Evolutionary conservation across 441 rosid species (phyloP).

Genomic region (Erodium moschatum): DNA sequence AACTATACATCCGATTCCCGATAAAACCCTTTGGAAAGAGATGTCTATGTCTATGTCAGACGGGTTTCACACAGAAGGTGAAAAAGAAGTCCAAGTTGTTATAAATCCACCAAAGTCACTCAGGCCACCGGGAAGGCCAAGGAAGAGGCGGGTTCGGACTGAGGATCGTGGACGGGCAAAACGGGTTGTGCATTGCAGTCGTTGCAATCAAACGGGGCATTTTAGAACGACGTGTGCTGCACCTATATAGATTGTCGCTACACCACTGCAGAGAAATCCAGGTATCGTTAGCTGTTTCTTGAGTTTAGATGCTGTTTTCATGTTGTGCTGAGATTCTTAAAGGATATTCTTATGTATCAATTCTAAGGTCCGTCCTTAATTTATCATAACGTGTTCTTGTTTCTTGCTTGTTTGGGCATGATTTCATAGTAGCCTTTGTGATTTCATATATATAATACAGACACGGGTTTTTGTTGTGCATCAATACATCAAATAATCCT

Average conservation of each 20-base stretch:
- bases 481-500: background rate
- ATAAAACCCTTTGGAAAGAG: conserved; percentile 63
- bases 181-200: conserved; percentile 92
- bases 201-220: conserved; percentile 95
- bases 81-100: conserved; percentile 31
- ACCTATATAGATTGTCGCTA: conserved; percentile 43
- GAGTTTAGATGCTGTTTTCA: background rate
- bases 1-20: conserved; percentile 69
- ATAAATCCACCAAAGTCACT: conserved; percentile 82
- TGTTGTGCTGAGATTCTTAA: background rate
- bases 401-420: background rate
- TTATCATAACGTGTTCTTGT: background rate
- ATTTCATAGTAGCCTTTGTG: background rate
- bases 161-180: conserved; percentile 82
- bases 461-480: background rate
- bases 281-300: background rate
- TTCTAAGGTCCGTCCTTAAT: background rate
- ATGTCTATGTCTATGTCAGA: background rate
- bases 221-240: conserved; percentile 59
- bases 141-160: conserved; percentile 78
- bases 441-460: background rate
- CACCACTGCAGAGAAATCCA: background rate
- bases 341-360: background rate
- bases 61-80: conserved; percentile 32
- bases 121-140: conserved; percentile 86